phyloP scores from a whole-genome alignment of 2,329 filamentous ascomycete species.

The Aspergillus amoenus region DNA sequence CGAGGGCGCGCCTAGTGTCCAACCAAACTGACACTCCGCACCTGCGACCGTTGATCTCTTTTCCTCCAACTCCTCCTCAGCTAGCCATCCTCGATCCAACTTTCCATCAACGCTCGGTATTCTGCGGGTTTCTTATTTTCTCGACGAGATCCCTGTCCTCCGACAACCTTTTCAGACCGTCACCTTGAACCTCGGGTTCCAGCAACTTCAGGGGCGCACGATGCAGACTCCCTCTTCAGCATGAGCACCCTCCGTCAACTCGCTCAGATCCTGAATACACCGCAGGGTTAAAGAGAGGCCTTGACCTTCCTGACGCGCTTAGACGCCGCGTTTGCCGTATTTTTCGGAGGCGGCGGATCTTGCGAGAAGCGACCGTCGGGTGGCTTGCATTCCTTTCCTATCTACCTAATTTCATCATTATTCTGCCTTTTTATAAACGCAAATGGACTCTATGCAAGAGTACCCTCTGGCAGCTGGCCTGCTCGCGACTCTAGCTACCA shows the following conservation, averaged over 20 bases:
- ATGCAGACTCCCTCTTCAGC: constrained; percentile 18
- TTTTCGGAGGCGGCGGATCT: constrained; percentile 8
- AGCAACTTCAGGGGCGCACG: constrained; percentile 8
- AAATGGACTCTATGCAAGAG: constrained; percentile 30
- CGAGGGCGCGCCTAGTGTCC: not conserved
- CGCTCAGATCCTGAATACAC: not conserved
- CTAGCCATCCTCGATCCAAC: not conserved
- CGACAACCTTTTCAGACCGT: not conserved
- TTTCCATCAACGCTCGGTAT: not conserved
- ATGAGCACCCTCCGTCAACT: constrained; percentile 16
- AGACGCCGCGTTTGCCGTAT: not conserved
- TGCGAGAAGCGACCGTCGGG: not conserved
- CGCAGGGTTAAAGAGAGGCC: not conserved
- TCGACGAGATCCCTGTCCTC: not conserved
- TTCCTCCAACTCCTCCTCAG: not conserved
- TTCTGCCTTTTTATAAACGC: not conserved
- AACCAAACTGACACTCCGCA: constrained; percentile 6
- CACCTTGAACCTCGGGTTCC: not conserved
- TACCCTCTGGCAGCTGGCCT: constrained; percentile 28
- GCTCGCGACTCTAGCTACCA: constrained; percentile 27
- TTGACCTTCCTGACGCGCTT: not conserved
- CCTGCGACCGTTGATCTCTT: constrained; percentile 13
- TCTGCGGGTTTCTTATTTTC: not conserved
- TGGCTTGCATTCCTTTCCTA: not conserved
- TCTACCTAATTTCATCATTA: not conserved